Conservation (phyloP, 306 rosid genomes). For the Astragalus glycyphyllos region DNA sequence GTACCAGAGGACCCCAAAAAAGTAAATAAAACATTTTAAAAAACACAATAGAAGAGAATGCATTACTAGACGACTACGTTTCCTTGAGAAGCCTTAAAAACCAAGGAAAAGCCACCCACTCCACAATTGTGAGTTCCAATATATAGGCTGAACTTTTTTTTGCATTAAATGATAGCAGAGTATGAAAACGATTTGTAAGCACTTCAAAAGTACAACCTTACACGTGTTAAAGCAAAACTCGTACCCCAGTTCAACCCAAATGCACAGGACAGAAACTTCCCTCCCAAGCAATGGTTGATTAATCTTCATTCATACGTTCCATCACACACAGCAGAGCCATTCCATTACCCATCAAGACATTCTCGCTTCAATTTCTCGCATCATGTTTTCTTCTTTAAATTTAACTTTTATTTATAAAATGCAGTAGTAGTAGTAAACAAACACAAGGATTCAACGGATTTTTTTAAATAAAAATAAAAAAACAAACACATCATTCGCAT, state of each 20-base stretch:
- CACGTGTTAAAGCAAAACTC: constrained; percentile 41
- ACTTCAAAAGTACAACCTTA: constrained; percentile 18
- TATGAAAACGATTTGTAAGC: constrained; percentile 41
- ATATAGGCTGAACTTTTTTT: constrained; percentile 12
- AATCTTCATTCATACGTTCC: not conserved
- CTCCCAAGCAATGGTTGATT: constrained; percentile 40
- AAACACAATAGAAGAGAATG: not conserved
- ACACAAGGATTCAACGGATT: no score
- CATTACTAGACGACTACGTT: constrained; percentile 35
- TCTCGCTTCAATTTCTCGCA: constrained; percentile 15
- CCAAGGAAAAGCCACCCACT: constrained; percentile 18
- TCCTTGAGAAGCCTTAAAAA: constrained; percentile 39
- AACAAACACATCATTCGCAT: not conserved
- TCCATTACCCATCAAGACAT: constrained; percentile 15
- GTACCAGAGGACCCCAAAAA: no score
- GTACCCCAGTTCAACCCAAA: not conserved
- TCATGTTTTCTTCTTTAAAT: not conserved
- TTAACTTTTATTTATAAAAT: no score
- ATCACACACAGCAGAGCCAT: not conserved
- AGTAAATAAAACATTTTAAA: not conserved
- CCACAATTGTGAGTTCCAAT: constrained; percentile 39
- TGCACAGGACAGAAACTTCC: constrained; percentile 40
- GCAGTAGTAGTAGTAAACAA: no score
- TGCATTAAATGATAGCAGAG: constrained; percentile 33
- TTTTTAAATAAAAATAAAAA: no score